A percentile compares a stretch with the other conserved stretches of the same genome.
phyloP scores from a whole-genome alignment of 805 yeast species.

The Yamadazyma akitaensis region DNA sequence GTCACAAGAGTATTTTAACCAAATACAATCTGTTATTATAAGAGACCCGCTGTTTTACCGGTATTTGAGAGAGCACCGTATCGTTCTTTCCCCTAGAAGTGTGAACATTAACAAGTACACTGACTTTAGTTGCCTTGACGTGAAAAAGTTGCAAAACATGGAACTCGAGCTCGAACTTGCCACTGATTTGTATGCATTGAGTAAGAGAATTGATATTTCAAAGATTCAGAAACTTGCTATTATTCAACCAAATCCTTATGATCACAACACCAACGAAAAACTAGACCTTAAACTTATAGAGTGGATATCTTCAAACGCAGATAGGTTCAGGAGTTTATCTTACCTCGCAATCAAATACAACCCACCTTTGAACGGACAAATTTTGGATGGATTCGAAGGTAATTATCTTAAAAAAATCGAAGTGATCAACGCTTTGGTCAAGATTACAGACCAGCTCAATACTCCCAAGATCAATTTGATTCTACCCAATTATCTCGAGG shows the following conservation, averaged over 20 bases:
- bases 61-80: background rate
- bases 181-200: background rate
- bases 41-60: background rate
- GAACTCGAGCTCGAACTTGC: slow-evolving; percentile 1
- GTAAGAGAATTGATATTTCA: background rate
- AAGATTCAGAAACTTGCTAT: slow-evolving; percentile 10
- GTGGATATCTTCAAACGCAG: background rate
- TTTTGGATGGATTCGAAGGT: slow-evolving; percentile 70
- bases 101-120: slow-evolving; percentile 5
- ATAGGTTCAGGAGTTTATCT: slow-evolving; percentile 19
- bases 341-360: slow-evolving; percentile 53
- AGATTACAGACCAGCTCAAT: slow-evolving; percentile 2
- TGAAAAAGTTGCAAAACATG: slow-evolving; percentile 3
- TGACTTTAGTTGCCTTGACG: slow-evolving; percentile 4
- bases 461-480: slow-evolving; percentile 36
- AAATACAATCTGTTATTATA: background rate
- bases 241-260: slow-evolving; percentile 7
- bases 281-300: slow-evolving; percentile 40
- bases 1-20: background rate
- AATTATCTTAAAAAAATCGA: slow-evolving; percentile 59
- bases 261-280: slow-evolving; percentile 31
- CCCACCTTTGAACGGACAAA: slow-evolving; percentile 55
- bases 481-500: slow-evolving; percentile 58
- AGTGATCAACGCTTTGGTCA: slow-evolving; percentile 36
- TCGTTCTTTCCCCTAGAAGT: slow-evolving; percentile 5